Conservation (phyloP, 2,329 filamentous ascomycete species). For the Penicillium crustosum region DNA sequence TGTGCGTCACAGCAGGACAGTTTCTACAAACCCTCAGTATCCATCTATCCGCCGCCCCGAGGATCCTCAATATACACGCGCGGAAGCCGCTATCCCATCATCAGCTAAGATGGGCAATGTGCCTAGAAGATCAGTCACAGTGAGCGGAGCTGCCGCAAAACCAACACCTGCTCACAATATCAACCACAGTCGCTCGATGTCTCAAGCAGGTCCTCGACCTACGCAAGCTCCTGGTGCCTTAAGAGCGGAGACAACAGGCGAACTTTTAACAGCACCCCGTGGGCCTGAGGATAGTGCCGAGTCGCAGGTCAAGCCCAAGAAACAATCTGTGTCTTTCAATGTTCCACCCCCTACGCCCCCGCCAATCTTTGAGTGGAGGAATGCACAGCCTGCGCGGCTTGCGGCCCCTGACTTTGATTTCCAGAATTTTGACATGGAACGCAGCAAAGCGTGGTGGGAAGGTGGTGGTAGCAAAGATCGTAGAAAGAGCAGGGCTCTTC, state of each 20-base stretch:
- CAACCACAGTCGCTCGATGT: conserved; percentile 16
- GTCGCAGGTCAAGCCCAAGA: conserved; percentile 35
- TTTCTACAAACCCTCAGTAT: conserved; percentile 24
- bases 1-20: conserved; percentile 19
- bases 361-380: conserved; percentile 64
- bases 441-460: conserved; percentile 76
- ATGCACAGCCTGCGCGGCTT: conserved; percentile 63
- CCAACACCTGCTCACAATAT: conserved; percentile 2
- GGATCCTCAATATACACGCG: conserved; percentile 24
- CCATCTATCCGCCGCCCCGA: conserved; percentile 18
- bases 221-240: neutral
- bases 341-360: conserved; percentile 49
- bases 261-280: conserved; percentile 16
- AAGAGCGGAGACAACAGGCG: conserved; percentile 16
- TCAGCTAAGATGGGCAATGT: conserved; percentile 23
- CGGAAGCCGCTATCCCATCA: conserved; percentile 11
- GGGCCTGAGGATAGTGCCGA: conserved; percentile 22
- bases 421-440: conserved; percentile 48
- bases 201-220: conserved; percentile 13
- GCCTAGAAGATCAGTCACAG: conserved; percentile 30
- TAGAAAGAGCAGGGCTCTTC: conserved; percentile 48
- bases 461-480: conserved; percentile 49
- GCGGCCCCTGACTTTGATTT: conserved; percentile 62
- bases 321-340: conserved; percentile 48
- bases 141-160: conserved; percentile 20